phyloP scores from a whole-genome alignment of 2,329 filamentous ascomycete species.

The Epichloe coenophiala region DNA sequence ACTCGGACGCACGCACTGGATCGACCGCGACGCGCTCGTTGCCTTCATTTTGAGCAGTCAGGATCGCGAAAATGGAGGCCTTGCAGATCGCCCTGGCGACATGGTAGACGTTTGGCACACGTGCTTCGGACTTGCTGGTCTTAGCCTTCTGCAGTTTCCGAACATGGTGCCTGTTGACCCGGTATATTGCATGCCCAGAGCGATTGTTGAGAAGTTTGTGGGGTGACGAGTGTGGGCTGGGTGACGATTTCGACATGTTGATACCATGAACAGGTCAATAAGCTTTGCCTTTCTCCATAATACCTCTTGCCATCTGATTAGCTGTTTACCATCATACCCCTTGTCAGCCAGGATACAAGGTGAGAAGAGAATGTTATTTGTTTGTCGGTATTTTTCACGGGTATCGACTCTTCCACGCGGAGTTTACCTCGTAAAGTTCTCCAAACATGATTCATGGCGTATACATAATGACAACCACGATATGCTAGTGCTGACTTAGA shows the following conservation, averaged over 20 bases:
- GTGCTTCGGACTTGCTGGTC: slow-evolving; percentile 71
- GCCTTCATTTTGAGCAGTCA: slow-evolving; percentile 80
- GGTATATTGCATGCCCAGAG: slow-evolving; percentile 70
- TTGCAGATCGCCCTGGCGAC: slow-evolving; percentile 82
- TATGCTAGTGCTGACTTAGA: background rate
- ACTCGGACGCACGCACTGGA: slow-evolving; percentile 81
- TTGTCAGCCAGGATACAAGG: slow-evolving; percentile 57
- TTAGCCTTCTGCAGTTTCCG: slow-evolving; percentile 70
- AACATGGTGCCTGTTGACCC: slow-evolving; percentile 73
- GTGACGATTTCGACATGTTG: background rate
- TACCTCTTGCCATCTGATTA: slow-evolving; percentile 59
- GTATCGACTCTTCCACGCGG: slow-evolving; percentile 12
- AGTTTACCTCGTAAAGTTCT: slow-evolving; percentile 15
- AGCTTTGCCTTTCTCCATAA: background rate
- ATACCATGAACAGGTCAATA: background rate
- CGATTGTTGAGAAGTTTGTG: slow-evolving; percentile 47
- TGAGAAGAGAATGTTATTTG: slow-evolving; percentile 41
- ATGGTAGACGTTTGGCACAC: slow-evolving; percentile 98
- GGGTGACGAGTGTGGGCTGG: slow-evolving; percentile 11
- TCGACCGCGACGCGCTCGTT: slow-evolving; percentile 68
- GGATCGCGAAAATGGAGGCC: slow-evolving; percentile 69
- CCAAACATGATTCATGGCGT: slow-evolving; percentile 8
- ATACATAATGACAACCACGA: too few relatives aligned
- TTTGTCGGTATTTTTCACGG: slow-evolving; percentile 16
- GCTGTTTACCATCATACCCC: slow-evolving; percentile 33